Evolutionary conservation across 2,329 filamentous ascomycete genomes (phyloP).

Genomic region (Ceratocystis cubensis): DNA sequence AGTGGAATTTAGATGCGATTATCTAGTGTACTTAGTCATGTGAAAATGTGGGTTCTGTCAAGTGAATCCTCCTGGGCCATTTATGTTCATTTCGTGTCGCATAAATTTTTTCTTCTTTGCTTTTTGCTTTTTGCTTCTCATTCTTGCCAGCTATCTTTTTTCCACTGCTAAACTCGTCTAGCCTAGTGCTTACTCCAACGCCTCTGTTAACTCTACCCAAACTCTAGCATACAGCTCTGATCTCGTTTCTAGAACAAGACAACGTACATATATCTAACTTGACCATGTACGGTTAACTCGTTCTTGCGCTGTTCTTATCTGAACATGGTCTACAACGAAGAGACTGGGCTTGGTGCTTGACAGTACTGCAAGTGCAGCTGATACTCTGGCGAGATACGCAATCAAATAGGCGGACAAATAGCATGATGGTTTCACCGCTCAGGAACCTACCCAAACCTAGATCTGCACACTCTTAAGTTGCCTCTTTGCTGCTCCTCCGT

Average conservation of each 20-base stretch:
- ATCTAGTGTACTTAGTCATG: constrained; percentile 11
- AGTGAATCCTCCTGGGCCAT: neutral
- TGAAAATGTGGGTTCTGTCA: constrained; percentile 18
- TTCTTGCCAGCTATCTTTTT: neutral
- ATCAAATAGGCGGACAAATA: neutral
- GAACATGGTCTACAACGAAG: neutral
- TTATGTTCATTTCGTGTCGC: constrained; percentile 1
- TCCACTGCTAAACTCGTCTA: neutral
- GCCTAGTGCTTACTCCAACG: neutral
- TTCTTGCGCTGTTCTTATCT: neutral
- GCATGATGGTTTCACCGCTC: too few relatives aligned
- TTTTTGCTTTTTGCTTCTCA: neutral
- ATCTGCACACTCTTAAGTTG: constrained; percentile 95
- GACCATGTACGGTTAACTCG: neutral
- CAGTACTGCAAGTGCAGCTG: constrained; percentile 1
- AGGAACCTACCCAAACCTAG: neutral
- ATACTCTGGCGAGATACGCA: neutral
- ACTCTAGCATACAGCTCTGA: neutral
- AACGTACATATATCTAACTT: neutral
- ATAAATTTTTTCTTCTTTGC: constrained; percentile 2
- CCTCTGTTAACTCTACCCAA: neutral
- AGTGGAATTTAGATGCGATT: constrained; percentile 22
- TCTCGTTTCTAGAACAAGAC: neutral
- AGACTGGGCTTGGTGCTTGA: neutral
- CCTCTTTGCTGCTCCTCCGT: constrained; percentile 62